Percentiles rank a stretch among this genome's conserved stretches.
Conservation (phyloP, 2,329 filamentous ascomycete species). For the Alternaria solani region DNA sequence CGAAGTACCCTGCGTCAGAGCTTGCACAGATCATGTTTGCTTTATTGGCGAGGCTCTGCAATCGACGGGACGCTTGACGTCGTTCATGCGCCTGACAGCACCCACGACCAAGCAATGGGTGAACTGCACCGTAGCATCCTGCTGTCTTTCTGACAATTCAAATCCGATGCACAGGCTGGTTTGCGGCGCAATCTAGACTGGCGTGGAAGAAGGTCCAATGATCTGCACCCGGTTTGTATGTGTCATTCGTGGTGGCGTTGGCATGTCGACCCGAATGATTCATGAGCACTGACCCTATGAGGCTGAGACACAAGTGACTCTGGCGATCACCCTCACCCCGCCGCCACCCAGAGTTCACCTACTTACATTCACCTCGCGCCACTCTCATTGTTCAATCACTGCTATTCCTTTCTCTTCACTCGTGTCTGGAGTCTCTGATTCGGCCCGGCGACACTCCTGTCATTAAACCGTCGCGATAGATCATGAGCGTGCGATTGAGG, state of each 20-base stretch:
- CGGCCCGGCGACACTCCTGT: constrained; percentile 19
- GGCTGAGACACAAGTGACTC: constrained; percentile 18
- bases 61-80: constrained; percentile 1
- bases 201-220: neutral
- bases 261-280: constrained; percentile 19
- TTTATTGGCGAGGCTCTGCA: neutral
- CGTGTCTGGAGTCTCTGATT: constrained; percentile 13
- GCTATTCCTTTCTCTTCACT: constrained; percentile 9
- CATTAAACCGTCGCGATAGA: constrained; percentile 28
- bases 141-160: neutral
- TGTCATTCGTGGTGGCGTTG: constrained; percentile 17
- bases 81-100: neutral
- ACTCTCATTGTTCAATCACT: constrained; percentile 8
- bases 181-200: neutral
- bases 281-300: constrained; percentile 20
- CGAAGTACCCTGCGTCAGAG: neutral
- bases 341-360: constrained; percentile 17
- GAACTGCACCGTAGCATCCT: neutral
- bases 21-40: neutral
- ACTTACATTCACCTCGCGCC: constrained; percentile 16
- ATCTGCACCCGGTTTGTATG: neutral
- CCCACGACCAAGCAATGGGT: neutral
- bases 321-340: constrained; percentile 23
- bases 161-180: constrained; percentile 14
- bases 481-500: constrained; percentile 43